Percentiles rank a stretch among this genome's conserved stretches.
phyloP scores from a whole-genome alignment of 768 basidiomycete genomes.

The Lactifluus volemus region DNA sequence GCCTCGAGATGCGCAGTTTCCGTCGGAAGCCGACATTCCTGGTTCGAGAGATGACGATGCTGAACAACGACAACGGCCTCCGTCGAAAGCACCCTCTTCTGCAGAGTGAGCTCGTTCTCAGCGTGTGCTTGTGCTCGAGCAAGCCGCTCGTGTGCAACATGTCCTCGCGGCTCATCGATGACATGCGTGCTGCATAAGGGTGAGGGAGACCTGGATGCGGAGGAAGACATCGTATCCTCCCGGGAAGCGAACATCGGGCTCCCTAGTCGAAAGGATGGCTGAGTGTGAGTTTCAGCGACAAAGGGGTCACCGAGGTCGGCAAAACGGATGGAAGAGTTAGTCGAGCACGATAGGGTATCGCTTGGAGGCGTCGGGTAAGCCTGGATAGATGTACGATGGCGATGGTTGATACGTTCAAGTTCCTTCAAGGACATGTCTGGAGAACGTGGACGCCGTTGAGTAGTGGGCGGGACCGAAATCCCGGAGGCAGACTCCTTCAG shows the following conservation, averaged over 20 bases:
- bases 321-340: not conserved
- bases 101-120: not conserved
- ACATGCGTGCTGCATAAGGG: not conserved
- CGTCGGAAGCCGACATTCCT: not conserved
- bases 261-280: not conserved
- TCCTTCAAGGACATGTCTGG: not conserved
- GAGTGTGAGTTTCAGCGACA: not conserved
- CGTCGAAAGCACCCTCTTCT: not conserved
- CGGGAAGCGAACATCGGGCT: not conserved
- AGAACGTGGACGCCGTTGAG: not conserved
- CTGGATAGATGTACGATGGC: not conserved
- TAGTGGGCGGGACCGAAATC: not conserved
- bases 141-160: not conserved
- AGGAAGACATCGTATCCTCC: not conserved
- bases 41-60: not conserved
- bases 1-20: not conserved
- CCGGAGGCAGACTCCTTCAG: not conserved
- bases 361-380: not conserved
- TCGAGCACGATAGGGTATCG: not conserved
- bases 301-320: not conserved
- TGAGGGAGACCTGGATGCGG: not conserved
- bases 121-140: not conserved
- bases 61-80: constrained; percentile 4
- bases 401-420: not conserved
- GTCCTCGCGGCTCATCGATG: not conserved